Conservation (phyloP, 2,329 filamentous ascomycete genomes). For the Penicillium crustosum region DNA sequence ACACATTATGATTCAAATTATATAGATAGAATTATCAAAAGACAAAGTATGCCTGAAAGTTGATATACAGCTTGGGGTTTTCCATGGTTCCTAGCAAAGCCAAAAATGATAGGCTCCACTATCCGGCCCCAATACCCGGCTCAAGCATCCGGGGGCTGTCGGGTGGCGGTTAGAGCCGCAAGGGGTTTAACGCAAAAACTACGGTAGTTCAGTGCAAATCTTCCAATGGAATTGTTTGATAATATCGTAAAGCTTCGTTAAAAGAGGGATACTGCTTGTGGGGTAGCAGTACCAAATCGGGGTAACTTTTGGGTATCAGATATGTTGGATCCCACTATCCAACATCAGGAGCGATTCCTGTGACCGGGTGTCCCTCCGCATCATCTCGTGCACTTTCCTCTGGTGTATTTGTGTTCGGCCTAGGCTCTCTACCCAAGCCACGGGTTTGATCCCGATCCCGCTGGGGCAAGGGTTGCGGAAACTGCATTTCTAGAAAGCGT, state of each 20-base stretch:
- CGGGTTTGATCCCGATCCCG: conserved; percentile 6
- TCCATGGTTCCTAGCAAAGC: too few species aligned
- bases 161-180: too few species aligned
- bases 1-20: too few species aligned
- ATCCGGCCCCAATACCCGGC: too few species aligned
- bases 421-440: background rate
- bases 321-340: conserved; percentile 1
- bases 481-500: conserved; percentile 23
- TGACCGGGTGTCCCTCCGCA: conserved; percentile 1
- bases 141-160: too few species aligned
- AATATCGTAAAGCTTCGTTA: background rate
- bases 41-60: too few species aligned
- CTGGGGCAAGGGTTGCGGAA: conserved; percentile 25
- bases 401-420: background rate
- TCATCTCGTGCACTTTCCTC: conserved; percentile 3
- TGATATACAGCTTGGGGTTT: too few species aligned
- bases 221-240: too few species aligned
- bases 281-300: background rate
- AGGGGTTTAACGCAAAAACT: too few species aligned
- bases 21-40: too few species aligned
- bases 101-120: too few species aligned
- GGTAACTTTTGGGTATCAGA: background rate
- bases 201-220: too few species aligned
- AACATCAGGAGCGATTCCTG: background rate
- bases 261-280: background rate